These are phyloP conservation scores for Fusarium denticulatum DNA, from an alignment of 2,329 filamentous ascomycete species.

Conservation along the genomic window DNA sequence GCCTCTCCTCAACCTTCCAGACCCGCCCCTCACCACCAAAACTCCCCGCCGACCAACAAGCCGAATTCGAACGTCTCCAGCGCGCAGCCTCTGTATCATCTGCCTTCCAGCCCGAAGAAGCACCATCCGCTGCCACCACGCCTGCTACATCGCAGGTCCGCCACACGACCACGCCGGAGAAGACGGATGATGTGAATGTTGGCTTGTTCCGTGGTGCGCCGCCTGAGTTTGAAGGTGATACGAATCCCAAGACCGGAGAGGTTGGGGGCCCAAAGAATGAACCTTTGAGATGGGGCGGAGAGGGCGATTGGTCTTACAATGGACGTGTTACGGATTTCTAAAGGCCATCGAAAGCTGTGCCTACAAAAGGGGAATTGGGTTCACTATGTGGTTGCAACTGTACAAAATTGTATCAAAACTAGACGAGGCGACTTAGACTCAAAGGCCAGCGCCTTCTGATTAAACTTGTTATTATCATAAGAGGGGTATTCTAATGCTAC, in stretches of 20 bases:
- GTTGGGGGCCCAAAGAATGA: constrained; percentile 98
- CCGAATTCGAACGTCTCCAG: constrained; percentile 89
- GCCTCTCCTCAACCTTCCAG: constrained; percentile 52
- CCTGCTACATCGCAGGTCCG: constrained; percentile 39
- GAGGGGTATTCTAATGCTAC: constrained; percentile 44
- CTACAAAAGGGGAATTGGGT: not conserved
- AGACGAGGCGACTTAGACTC: constrained; percentile 17
- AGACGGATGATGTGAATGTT: constrained; percentile 59
- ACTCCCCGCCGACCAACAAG: constrained; percentile 88
- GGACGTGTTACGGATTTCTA: constrained; percentile 92
- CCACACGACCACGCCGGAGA: constrained; percentile 33
- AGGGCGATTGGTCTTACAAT: constrained; percentile 90
- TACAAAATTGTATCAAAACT: constrained; percentile 33
- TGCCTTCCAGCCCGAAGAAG: constrained; percentile 51
- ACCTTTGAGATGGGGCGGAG: constrained; percentile 84
- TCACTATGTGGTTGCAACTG: not conserved
- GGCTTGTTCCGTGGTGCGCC: constrained; percentile 78
- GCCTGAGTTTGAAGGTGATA: constrained; percentile 92
- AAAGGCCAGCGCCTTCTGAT: constrained; percentile 24
- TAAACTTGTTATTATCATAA: constrained; percentile 35
- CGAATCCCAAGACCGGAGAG: constrained; percentile 93
- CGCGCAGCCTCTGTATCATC: constrained; percentile 62
- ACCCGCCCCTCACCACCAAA: constrained; percentile 79
- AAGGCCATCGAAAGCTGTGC: not conserved
- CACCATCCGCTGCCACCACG: constrained; percentile 29